Evolutionary conservation across 2,329 filamentous ascomycete species (phyloP).

Genomic region (Fusarium pilosicola): DNA sequence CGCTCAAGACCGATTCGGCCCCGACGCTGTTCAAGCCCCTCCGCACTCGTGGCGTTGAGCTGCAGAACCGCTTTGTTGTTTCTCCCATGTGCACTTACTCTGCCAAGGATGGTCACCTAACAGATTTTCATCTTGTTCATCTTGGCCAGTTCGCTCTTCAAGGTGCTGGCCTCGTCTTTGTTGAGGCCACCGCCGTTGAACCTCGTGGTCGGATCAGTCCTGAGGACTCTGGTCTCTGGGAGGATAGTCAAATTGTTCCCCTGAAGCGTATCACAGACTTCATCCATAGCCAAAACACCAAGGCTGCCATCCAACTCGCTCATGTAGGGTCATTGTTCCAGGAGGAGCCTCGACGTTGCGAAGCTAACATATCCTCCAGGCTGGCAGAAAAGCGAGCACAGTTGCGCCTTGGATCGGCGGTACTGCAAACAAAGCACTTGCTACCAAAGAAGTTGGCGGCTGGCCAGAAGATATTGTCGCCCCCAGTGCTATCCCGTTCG

Average conservation of each 20-base stretch:
- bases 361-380: conserved; percentile 1
- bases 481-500: conserved; percentile 66
- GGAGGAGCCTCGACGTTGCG: not conserved
- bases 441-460: conserved; percentile 61
- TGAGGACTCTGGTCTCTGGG: conserved; percentile 82
- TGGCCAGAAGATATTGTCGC: conserved; percentile 67
- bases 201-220: conserved; percentile 85
- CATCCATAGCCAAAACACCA: conserved; percentile 79
- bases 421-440: conserved; percentile 60
- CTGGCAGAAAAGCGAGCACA: conserved; percentile 74
- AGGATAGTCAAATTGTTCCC: conserved; percentile 81
- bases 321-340: conserved; percentile 60
- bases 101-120: conserved; percentile 72
- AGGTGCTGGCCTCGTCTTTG: conserved; percentile 77
- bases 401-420: conserved; percentile 70
- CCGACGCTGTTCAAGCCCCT: conserved; percentile 68
- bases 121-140: conserved; percentile 84
- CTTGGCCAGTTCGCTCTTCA: conserved; percentile 80
- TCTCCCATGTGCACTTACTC: conserved; percentile 72
- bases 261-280: conserved; percentile 79
- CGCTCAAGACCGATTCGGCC: conserved; percentile 52
- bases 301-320: conserved; percentile 81
- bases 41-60: conserved; percentile 61
- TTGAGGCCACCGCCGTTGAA: conserved; percentile 82
- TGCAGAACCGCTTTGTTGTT: conserved; percentile 67